Evolutionary conservation across 345 rosid genomes (phyloP), one percentile per base, ranked within the genome.

Genomic region (Gossypium mustelinum): DNA sequence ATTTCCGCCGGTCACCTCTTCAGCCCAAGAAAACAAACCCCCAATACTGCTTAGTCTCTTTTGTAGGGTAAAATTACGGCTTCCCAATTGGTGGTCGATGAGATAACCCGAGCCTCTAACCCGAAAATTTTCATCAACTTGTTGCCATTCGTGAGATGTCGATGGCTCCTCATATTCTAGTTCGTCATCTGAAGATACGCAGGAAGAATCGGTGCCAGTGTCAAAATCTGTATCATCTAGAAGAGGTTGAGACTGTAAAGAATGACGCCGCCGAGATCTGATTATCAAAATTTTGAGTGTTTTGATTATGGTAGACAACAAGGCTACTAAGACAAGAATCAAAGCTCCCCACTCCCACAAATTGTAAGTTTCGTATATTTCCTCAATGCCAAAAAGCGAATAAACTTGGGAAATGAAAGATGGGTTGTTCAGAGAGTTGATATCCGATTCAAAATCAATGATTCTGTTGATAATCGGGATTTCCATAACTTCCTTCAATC

Each of bases 341-440:
- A 94, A 78, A 75, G 90, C 87, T 9, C 89, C 89, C 96, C 94
- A 90, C 78, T 85, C 92, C 85, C 85, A 89, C 20, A 90, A 81
- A 59, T 77, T 79, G 73, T 73, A 85, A 48, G 84, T 79, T 11
- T 78, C 81, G 58, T 78, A 77, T 25, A 85, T 39, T 54, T 77
- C 81, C 16, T 68, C 82, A 27, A 82, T 52, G 16, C 84, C 77
- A 16, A 86, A 82, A 78, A 84, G 29, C 3, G 81, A 57, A 12
- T 73, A 58, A 68, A 79, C 60, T 75, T 76, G 89, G 51, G 89
- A 81, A 55, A 76, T 27, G 41, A 80, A 70, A 52, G 89, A 57
- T 57, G 14, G 29, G 61, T 57, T 57, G 14, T 57, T 57, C 1
- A 57, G 27, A 22, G 61, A 57, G 61, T 13, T 57, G 22, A 57